Evolutionary conservation across 257 asterid genomes (phyloP).

Genomic region (Penstemon eatonii): DNA sequence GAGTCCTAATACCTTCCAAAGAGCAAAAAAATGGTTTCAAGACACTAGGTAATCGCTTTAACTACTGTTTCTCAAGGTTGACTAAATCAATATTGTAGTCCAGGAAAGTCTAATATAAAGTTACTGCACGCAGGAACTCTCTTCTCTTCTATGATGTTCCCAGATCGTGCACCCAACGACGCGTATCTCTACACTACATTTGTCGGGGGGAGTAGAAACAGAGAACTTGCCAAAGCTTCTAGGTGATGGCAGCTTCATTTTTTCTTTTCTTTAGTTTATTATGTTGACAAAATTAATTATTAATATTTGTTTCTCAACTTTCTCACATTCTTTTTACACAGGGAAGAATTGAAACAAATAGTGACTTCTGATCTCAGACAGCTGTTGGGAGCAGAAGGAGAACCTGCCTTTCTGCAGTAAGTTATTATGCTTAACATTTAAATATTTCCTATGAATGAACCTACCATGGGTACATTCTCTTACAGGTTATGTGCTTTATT

Average conservation of each 20-base stretch:
- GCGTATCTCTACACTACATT: conserved; percentile 84
- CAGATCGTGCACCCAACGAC: conserved; percentile 88
- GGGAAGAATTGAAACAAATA: conserved; percentile 73
- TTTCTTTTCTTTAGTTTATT: not conserved
- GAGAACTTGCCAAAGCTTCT: conserved; percentile 82
- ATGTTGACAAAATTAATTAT: conserved; percentile 5
- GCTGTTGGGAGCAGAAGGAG: conserved; percentile 84
- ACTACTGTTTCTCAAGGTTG: conserved; percentile 19
- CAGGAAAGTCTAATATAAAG: conserved; percentile 22
- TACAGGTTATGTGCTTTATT: conserved; percentile 39
- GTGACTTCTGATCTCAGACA: conserved; percentile 80
- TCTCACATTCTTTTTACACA: conserved; percentile 28
- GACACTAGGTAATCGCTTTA: conserved; percentile 62
- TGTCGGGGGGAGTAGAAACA: conserved; percentile 87
- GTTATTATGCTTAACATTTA: conserved; percentile 23
- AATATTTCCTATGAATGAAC: conserved; percentile 23
- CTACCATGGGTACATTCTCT: conserved; percentile 26
- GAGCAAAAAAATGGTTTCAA: conserved; percentile 82
- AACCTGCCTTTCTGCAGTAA: conserved; percentile 70
- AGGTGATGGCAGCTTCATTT: conserved; percentile 41
- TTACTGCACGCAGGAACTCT: conserved; percentile 67
- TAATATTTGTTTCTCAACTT: conserved; percentile 16
- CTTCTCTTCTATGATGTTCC: conserved; percentile 93
- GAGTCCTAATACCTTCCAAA: conserved; percentile 85
- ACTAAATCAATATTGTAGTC: conserved; percentile 23